These are phyloP conservation scores for Hanseniaspora thailandica DNA, from an alignment of 805 yeast species.

Conservation along the genomic window DNA sequence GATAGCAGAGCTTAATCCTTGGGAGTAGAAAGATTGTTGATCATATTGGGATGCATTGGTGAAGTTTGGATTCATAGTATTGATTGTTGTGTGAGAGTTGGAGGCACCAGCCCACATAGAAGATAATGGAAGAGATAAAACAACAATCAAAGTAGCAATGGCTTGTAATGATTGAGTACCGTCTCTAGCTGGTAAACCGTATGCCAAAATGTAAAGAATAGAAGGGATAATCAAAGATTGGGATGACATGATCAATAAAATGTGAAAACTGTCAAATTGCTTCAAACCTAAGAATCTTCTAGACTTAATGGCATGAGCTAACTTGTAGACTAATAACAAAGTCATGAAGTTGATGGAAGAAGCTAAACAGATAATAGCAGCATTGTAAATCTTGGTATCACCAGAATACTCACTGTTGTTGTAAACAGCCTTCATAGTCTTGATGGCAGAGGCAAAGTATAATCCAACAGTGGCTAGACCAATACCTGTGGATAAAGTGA, in stretches of 20 bases:
- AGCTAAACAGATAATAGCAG: slow-evolving; percentile 54
- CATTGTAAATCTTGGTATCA: slow-evolving; percentile 36
- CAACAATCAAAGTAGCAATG: slow-evolving; percentile 49
- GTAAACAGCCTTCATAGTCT: slow-evolving; percentile 32
- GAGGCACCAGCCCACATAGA: slow-evolving; percentile 80
- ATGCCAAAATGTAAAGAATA: slow-evolving; percentile 47
- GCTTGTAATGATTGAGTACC: slow-evolving; percentile 36
- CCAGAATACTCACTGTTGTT: slow-evolving; percentile 21
- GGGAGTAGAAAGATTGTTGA: slow-evolving; percentile 12
- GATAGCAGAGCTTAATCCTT: slow-evolving; percentile 13
- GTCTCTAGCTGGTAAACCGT: slow-evolving; percentile 28
- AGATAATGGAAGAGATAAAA: slow-evolving; percentile 66
- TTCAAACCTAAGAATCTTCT: slow-evolving; percentile 67
- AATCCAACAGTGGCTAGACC: slow-evolving; percentile 48
- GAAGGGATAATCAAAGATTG: slow-evolving; percentile 80
- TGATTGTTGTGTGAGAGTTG: slow-evolving; percentile 37
- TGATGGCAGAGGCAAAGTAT: slow-evolving; percentile 43
- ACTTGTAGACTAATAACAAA: slow-evolving; percentile 48
- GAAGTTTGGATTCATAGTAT: slow-evolving; percentile 27
- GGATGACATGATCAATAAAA: slow-evolving; percentile 63
- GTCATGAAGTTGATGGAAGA: slow-evolving; percentile 56
- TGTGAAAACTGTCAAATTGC: slow-evolving; percentile 74
- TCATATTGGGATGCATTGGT: slow-evolving; percentile 16
- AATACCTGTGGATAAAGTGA: slow-evolving; percentile 32
- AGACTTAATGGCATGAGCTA: slow-evolving; percentile 54